Evolutionary conservation across 2,329 filamentous ascomycete genomes (phyloP).

Genomic region (Knufia fluminis): DNA sequence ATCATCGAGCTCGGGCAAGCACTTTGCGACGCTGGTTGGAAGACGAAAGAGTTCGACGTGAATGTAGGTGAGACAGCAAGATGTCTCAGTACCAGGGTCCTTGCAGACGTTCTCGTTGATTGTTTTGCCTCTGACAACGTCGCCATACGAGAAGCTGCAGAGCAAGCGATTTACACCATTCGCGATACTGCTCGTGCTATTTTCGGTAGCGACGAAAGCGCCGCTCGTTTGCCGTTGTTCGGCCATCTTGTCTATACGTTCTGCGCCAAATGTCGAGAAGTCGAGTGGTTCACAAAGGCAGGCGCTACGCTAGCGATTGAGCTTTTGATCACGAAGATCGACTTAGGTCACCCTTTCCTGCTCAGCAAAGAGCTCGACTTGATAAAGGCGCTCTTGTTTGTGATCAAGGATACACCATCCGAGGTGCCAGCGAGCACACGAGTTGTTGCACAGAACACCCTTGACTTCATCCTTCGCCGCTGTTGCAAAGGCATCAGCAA

Average conservation of each 20-base stretch:
- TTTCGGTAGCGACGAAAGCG: conserved; percentile 63
- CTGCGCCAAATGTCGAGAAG: conserved; percentile 89
- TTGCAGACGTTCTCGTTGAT: conserved; percentile 85
- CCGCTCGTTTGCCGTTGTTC: conserved; percentile 76
- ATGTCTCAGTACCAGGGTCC: conserved; percentile 72
- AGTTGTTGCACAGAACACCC: conserved; percentile 68
- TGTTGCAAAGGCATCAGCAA: conserved; percentile 73
- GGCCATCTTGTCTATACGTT: conserved; percentile 71
- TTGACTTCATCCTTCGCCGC: conserved; percentile 67
- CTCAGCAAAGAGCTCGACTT: conserved; percentile 76
- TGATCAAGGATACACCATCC: conserved; percentile 95
- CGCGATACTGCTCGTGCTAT: conserved; percentile 68
- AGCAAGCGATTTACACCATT: conserved; percentile 67
- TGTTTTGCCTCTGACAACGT: conserved; percentile 77
- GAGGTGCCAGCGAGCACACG: conserved; percentile 88
- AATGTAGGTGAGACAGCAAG: conserved; percentile 78
- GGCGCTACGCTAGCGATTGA: conserved; percentile 86
- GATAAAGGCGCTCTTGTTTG: conserved; percentile 83
- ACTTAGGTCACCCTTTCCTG: conserved; percentile 78
- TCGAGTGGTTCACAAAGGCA: conserved; percentile 98
- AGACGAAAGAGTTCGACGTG: conserved; percentile 70
- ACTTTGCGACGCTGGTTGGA: conserved; percentile 71
- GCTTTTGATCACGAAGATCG: conserved; percentile 72
- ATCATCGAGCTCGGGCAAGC: conserved; percentile 80
- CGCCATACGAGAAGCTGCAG: conserved; percentile 71